Base-by-base conservation (phyloP, 208 protist species). In the Leishmania tropica region DNA sequence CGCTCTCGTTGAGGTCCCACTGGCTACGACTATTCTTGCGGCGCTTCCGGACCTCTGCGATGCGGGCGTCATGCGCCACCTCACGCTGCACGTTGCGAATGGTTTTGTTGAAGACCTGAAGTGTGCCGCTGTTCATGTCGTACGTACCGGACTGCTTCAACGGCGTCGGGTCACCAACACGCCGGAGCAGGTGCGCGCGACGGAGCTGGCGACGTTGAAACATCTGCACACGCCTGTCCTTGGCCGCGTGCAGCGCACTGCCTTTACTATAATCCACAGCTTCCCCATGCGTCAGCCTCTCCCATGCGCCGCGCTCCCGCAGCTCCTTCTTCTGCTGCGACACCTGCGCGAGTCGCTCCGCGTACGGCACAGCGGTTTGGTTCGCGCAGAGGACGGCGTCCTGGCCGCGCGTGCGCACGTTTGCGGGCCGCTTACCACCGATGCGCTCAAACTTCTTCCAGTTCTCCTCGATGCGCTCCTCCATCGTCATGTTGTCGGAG, bases 401-500 rank as follows among this genome's bases (percentile, higher is more conserved):
- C n/a, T 76, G 83, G 1, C 67, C 65, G 28, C 40, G 80, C 31
- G 58, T 68, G 42, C 80, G 84, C 67, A 85, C 81, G 60, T 86
- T 91, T 19, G 75, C 65, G 0, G 94, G 94, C 19, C 92, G 88
- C 76, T 88, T 88, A 17, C 92, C 94, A 24, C 94, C 94, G 67
- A 96, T 95, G 45, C 91, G 90, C 80, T 97, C 94, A 71, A 95
- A 96, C 85, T 92, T 85, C 60, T 88, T 83, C 93, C 94, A 97
- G 53, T 83, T 89, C 80, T 96, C 90, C 71, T 97, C 92, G 75
- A 96, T 96, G 87, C 94, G 92, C 81, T 97, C 90, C 83, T 95
- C 92, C 92, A 97, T 96, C n/a, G 94, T 97, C 45, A 88, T 87
- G 77, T 96, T 85, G 21, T 86, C 85, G 3, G 87, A 64, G 86